Evolutionary conservation across 2,329 filamentous ascomycete genomes (phyloP).

Genomic region (Colletotrichum neosansevieriae): DNA sequence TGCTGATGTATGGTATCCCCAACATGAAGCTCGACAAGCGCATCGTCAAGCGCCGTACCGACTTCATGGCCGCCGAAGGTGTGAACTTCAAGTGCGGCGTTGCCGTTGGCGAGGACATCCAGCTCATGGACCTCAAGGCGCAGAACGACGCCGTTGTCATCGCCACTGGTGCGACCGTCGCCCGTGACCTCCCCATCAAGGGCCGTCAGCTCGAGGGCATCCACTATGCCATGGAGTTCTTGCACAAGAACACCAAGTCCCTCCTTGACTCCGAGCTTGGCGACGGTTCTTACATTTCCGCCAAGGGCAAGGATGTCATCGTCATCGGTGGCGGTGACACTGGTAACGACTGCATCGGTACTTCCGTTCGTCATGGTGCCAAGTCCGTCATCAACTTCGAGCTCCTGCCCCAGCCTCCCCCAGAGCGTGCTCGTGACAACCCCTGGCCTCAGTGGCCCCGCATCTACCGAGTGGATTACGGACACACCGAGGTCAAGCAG

Average conservation of each 20-base stretch:
- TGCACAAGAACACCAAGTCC: conserved; percentile 98
- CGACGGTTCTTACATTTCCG: conserved; percentile 89
- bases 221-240: conserved; percentile 97
- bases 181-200: conserved; percentile 91
- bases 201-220: conserved; percentile 89
- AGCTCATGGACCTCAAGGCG: conserved; percentile 77
- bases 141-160: conserved; percentile 88
- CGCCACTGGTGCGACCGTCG: conserved; percentile 92
- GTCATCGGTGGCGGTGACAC: conserved; percentile 98
- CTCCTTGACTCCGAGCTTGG: conserved; percentile 90
- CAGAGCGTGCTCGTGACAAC: conserved; percentile 92
- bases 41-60: conserved; percentile 92
- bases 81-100: conserved; percentile 84
- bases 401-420: conserved; percentile 90
- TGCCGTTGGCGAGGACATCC: conserved; percentile 79
- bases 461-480: conserved; percentile 98
- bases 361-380: conserved; percentile 92
- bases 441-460: conserved; percentile 99
- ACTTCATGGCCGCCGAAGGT: conserved; percentile 94
- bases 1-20: conserved; percentile 98
- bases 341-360: conserved; percentile 98
- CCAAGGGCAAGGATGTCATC: conserved; percentile 94
- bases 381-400: conserved; percentile 98
- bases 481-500: conserved; percentile 93
- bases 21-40: conserved; percentile 99